Conservation (phyloP, 2,329 filamentous ascomycete species). For the Botryotinia convoluta region DNA sequence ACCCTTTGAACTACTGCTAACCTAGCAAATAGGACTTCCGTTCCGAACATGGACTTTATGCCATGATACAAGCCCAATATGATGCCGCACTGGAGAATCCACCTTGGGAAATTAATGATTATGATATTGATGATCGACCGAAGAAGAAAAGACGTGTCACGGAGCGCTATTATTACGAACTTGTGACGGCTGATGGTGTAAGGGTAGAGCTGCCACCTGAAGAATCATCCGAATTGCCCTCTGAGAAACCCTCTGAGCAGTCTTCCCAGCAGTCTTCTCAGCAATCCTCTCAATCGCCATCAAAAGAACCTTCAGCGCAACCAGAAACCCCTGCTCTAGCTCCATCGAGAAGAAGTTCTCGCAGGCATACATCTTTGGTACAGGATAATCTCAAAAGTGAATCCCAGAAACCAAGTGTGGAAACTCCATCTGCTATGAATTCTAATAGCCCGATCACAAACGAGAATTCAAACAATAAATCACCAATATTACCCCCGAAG, state of each 20-base stretch:
- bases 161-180: conserved; percentile 36
- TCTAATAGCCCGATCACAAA: background rate
- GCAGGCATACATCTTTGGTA: background rate
- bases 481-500: background rate
- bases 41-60: conserved; percentile 70
- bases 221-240: background rate
- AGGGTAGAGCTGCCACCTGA: conserved; percentile 27
- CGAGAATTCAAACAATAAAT: background rate
- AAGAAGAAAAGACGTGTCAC: conserved; percentile 35
- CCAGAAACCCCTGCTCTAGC: background rate
- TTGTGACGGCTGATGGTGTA: conserved; percentile 35
- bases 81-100: conserved; percentile 49
- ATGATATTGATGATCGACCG: conserved; percentile 39
- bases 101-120: conserved; percentile 37
- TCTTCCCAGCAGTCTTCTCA: conserved; percentile 8
- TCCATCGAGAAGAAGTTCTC: conserved; percentile 20
- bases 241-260: background rate
- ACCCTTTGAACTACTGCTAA: conserved; percentile 26
- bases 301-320: conserved; percentile 2
- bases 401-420: background rate
- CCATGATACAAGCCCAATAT: conserved; percentile 66
- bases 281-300: background rate
- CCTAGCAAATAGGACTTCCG: conserved; percentile 59
- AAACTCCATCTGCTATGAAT: background rate
- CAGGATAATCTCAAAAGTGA: background rate